Percentiles rank a stretch among this genome's conserved stretches.
Conservation (phyloP, 495 filamentous ascomycete genomes). For the Trichoderma reesei region DNA sequence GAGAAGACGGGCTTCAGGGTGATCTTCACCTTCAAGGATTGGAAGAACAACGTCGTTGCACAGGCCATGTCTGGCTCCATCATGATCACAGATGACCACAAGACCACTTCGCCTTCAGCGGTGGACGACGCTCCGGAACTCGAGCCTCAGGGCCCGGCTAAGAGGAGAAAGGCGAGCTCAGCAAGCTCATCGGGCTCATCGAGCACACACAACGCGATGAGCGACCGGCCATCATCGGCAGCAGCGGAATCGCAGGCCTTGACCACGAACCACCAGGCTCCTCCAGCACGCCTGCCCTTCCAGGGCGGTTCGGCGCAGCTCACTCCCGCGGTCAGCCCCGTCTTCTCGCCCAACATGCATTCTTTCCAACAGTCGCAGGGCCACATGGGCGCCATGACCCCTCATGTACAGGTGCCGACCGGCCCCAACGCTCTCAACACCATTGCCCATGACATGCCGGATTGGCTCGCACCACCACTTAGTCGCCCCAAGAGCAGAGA, state of each 20-base stretch:
- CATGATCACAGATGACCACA: constrained; percentile 96
- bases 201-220: too few relatives aligned
- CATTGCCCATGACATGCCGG: constrained; percentile 32
- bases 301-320: constrained; percentile 12
- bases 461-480: constrained; percentile 38
- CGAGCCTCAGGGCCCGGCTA: constrained; percentile 44
- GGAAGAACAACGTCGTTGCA: constrained; percentile 59
- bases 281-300: constrained; percentile 22
- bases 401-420: constrained; percentile 38
- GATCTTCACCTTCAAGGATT: constrained; percentile 87
- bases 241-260: constrained; percentile 51
- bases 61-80: constrained; percentile 81
- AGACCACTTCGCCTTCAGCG: constrained; percentile 40
- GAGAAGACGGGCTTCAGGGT: constrained; percentile 90
- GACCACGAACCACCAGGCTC: constrained; percentile 71
- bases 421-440: constrained; percentile 55
- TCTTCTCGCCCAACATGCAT: constrained; percentile 29
- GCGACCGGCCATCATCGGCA: too few relatives aligned
- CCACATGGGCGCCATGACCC: constrained; percentile 18
- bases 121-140: constrained; percentile 46
- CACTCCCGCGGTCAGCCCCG: constrained; percentile 28
- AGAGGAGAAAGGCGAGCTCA: constrained; percentile 66
- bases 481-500: constrained; percentile 43
- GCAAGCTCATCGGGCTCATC: constrained; percentile 21
- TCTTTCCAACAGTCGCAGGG: constrained; percentile 23